Evolutionary conservation across 192 early-diverging fungal species (phyloP), one percentile per base, ranked within the genome.

Genomic region (Coemansia sp.): DNA sequence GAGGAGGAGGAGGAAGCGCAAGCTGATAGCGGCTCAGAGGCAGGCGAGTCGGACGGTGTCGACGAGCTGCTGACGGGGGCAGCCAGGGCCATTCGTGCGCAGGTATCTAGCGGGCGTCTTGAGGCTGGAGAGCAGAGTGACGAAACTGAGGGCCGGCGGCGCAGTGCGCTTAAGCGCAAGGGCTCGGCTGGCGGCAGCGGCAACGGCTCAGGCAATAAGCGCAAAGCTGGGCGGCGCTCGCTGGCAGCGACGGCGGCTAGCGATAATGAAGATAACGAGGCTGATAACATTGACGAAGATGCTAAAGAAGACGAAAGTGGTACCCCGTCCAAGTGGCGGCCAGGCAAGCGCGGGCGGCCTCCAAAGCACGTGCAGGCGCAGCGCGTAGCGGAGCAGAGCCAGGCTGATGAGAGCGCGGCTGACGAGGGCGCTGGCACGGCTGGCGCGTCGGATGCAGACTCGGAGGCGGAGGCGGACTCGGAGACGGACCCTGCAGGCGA

Each of bases 401-500:
- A n/a, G 53, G 13, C 21, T 39, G 17, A 41, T 2, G 51, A 53
- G 21, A 21, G 19, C 38, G 38, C 25, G 39, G 39, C 10, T 38
- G 39, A 62, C 19, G 63, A 45, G 8, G 73, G 80, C 52, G 9
- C 56, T 37, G 71, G 61, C 14, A 83, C 83, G 23, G 83, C 6
- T 13, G 7, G 21, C 47, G 44, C 18, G 18, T 45, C 47, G 15
- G 47, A 49, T 49, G 23, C 21, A 21, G 47, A 49, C 23, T 49
- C 47, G 1, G 47, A 49, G 4, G 47, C 47, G 47, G 64, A 83
- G 17, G 61, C 64, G 7, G 80, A 84, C 42, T 49, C 52, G 18
- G 59, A 62, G 23, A 64, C 40, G 11, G 77, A 83, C 50, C 10
- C 56, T 27, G 73, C 67, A 15, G 85, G 86, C 30, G 84, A 91